Evolutionary conservation across 805 yeast genomes (phyloP).

Genomic region (Saccharomycopsis vini): DNA sequence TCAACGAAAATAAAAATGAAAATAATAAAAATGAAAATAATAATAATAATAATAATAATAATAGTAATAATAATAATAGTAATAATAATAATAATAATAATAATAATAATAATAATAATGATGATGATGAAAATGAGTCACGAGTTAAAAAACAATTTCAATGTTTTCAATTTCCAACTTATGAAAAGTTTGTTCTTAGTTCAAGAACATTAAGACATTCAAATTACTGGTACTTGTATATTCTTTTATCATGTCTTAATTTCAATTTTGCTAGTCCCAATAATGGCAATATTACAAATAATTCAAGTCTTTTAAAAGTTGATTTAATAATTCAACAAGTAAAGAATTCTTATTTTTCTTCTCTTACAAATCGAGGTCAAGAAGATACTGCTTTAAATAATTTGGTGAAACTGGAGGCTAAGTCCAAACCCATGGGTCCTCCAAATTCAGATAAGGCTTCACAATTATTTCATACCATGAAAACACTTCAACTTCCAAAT

Average conservation of each 20-base stretch:
- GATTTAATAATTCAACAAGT: no score
- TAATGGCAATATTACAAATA: no score
- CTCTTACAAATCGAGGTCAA: no score
- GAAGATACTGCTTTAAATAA: no score
- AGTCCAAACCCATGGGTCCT: no score
- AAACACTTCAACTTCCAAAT: background rate
- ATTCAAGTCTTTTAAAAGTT: no score
- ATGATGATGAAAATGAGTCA: background rate
- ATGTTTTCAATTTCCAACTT: background rate
- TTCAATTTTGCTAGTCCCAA: background rate
- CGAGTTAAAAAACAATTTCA: background rate
- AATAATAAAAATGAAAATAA: background rate
- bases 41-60: background rate
- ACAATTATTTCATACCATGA: background rate
- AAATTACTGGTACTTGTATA: conserved; percentile 1
- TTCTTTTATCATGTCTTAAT: background rate
- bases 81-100: background rate
- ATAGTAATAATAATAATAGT: background rate
- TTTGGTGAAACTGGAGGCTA: no score
- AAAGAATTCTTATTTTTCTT: no score
- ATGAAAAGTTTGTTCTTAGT: background rate
- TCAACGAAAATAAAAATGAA: no score
- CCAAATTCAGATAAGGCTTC: no score
- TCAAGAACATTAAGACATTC: background rate
- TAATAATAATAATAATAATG: background rate